Base-by-base conservation (phyloP, 441 rosid species). In the Gossypium davidsonii region DNA sequence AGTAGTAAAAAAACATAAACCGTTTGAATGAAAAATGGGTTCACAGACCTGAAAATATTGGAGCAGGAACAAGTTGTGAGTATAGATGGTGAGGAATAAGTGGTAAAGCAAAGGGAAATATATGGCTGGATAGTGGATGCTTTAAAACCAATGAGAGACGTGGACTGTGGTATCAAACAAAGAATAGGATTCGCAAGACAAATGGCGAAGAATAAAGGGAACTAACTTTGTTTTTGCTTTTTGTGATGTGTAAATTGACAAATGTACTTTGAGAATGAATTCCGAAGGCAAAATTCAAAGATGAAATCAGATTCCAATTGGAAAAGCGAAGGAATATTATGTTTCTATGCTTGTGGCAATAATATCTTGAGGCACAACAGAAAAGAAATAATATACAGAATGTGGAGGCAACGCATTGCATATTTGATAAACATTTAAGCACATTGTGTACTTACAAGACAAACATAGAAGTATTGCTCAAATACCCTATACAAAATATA, bases 181-280 rank as follows among this genome's bases (percentile, higher is more conserved):
- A 44, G 89, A 82, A 85, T 80, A 28, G 51, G 85, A 77, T 83
- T 81, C 87, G 37, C 57, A 48, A 34, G 74, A 75, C 17, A 59
- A 67, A 63, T 67, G 57, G 67, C 37, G 73, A 76, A 80, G 83
- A 81, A 83, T 80, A 83, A 77, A 73, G 80, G 58, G 25, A 7
- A 34, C 61, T 34, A 20, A 17, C 77, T 71, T 71, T 75, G 61
- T 44, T 63, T 63, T 42, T 58, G 49, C 79, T 76, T 79, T 67
- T 48, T 44, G 46, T 51, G 8, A 66, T 37, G 17, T 64, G 31
- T 28, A 42, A 11, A 18, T 28, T 18, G 73, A 68, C 67, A 26
- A 57, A 4, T 61, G 15, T 44, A 11, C 12, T 71, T 59, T 57
- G 64, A 20, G 51, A 66, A 59, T 20, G 60, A 44, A 48, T 53